Base-by-base conservation (phyloP, 2,329 filamentous ascomycete species). In the Cercospora brassicicola region DNA sequence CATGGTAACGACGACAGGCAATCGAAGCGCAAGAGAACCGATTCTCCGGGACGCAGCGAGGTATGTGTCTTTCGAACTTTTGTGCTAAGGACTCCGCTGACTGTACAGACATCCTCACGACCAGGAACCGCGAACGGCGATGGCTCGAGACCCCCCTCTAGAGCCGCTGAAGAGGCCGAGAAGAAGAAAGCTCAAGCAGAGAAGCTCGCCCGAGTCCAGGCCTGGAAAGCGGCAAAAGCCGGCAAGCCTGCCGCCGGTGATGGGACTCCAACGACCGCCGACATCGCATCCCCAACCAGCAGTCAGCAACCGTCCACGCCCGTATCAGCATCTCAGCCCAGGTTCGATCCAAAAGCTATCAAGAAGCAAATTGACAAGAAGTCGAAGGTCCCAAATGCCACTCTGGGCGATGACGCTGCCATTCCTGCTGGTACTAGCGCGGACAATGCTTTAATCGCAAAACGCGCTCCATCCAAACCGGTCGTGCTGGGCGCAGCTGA, bases 341-440 rank as follows among this genome's bases (percentile, higher is more conserved):
- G 95, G 78, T 94, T 95, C 75, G 91, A 96, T 74, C 91, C 92
- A 4, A 96, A 96, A 79, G 90, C 89, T 20, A 93, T 95, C 73
- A 90, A 88, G 48, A 96, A 94, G 79, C 95, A 92, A 78, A 86
- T 90, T 20, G 86, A 89, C 51, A 84, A 85, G 61, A 76, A 74
- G 68, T 62, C 68, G 4, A 75, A 72, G 65, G 81, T 86, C 76
- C 82, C 86, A 53, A 80, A 85, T 64, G 82, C 87, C 76, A 80
- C 86, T 51, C 80, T 89, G 66, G 87, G 86, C 66, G 84, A 81
- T 64, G 86, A 88, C 78, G 79, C 88, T 70, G 79, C 83, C 62
- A 79, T 82, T 78, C 77, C 79, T 71, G 73, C 76, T 75, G 66
- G 76, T 56, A 76, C 76, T 42, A 26, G 31, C 28, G 62, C 18